These are phyloP conservation scores for Pholiota adiposa DNA, from an alignment of 1,284 basidiomycete species.

Conservation along the genomic window DNA sequence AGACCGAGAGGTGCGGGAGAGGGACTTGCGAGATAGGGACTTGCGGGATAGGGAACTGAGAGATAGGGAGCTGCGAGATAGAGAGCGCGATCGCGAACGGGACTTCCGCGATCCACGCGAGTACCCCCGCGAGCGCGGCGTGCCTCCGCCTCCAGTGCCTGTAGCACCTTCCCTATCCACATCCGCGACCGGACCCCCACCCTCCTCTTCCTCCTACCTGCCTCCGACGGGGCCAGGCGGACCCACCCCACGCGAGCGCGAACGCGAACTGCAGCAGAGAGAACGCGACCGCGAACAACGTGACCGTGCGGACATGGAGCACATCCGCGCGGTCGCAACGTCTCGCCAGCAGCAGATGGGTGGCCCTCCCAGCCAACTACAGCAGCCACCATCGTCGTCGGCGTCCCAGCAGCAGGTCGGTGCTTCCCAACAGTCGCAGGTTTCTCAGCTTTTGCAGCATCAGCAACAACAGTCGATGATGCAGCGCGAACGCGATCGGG, in stretches of 20 bases:
- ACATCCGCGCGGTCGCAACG: not conserved
- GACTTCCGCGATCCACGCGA: not conserved
- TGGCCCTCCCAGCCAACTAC: not conserved
- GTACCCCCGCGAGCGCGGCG: not conserved
- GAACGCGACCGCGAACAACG: conserved; percentile 8
- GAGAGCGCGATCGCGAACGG: conserved; percentile 3
- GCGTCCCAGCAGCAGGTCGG: not conserved
- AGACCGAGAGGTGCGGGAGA: not conserved
- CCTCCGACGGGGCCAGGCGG: no score
- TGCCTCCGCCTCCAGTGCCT: not conserved
- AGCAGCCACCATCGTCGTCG: not conserved
- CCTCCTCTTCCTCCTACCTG: not conserved
- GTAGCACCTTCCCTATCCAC: not conserved
- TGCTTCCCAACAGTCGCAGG: not conserved
- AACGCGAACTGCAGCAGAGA: not conserved
- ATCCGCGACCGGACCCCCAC: not conserved
- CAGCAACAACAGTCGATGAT: not conserved
- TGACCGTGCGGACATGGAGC: not conserved
- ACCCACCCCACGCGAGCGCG: not conserved
- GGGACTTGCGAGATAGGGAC: not conserved
- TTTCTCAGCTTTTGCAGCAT: not conserved
- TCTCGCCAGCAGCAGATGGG: not conserved
- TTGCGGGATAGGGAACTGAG: not conserved
- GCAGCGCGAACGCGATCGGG: not conserved
- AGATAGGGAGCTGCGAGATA: not conserved